These are phyloP conservation scores for Aspergillus chevalieri DNA, from an alignment of 2,329 filamentous ascomycete species.

Conservation along the genomic window DNA sequence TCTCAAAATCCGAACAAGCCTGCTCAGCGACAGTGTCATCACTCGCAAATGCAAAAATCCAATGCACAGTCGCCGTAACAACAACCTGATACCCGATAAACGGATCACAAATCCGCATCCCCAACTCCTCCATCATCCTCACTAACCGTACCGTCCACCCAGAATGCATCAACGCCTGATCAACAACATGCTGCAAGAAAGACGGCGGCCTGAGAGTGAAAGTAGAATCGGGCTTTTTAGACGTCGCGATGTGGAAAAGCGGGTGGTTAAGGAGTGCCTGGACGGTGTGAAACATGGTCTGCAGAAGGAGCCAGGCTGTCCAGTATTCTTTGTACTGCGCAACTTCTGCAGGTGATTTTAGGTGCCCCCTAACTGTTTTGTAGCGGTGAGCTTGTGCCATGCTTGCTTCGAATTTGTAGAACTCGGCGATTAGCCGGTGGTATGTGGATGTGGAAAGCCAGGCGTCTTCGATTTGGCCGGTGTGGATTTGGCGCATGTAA, in stretches of 20 bases:
- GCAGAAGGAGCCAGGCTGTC: slow-evolving; percentile 2
- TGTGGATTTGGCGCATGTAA: slow-evolving; percentile 1
- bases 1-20: not conserved
- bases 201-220: not conserved
- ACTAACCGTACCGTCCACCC: slow-evolving; percentile 4
- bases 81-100: slow-evolving; percentile 3
- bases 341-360: not conserved
- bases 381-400: slow-evolving; percentile 3
- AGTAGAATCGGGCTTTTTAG: not conserved
- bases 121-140: not conserved
- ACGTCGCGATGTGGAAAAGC: slow-evolving; percentile 1
- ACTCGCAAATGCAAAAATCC: slow-evolving; percentile 6
- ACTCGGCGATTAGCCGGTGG: not conserved
- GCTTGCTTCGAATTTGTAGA: slow-evolving; percentile 1
- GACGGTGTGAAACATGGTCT: slow-evolving; percentile 1
- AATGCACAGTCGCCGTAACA: slow-evolving; percentile 3
- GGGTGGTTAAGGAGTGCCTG: slow-evolving; percentile 5
- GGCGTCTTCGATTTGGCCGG: slow-evolving; percentile 1
- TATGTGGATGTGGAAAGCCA: slow-evolving; percentile 5
- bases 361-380: slow-evolving; percentile 1
- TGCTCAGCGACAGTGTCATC: not conserved
- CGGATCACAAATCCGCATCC: slow-evolving; percentile 2
- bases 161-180: slow-evolving; percentile 5
- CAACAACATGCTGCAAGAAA: slow-evolving; percentile 6
- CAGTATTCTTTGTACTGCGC: slow-evolving; percentile 2